Conservation (phyloP, 345 rosid species). For the Xanthoceras sorbifolium region DNA sequence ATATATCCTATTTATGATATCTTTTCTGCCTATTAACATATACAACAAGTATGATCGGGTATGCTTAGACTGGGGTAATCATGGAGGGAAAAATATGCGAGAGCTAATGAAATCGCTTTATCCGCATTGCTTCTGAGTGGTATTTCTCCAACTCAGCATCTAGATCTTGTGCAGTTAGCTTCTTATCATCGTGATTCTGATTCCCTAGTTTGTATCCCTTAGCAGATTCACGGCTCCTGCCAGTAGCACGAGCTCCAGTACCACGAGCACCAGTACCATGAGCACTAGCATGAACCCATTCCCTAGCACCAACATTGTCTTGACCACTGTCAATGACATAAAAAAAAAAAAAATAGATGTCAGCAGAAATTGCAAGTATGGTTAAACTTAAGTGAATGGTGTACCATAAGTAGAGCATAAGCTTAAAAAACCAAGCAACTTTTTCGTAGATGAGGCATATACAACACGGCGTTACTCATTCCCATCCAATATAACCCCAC, state of each 20-base stretch:
- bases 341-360: too few species aligned
- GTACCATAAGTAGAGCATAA: not conserved
- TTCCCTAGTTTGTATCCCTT: conserved; percentile 27
- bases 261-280: conserved; percentile 22
- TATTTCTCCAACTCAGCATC: conserved; percentile 69
- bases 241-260: conserved; percentile 26
- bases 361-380: not conserved
- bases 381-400: not conserved
- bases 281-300: not conserved
- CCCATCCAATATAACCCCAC: not conserved
- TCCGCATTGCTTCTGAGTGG: conserved; percentile 40
- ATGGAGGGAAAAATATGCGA: not conserved
- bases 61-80: too few species aligned
- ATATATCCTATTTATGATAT: not conserved
- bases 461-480: not conserved
- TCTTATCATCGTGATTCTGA: conserved; percentile 27
- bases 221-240: conserved; percentile 24
- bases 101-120: conserved; percentile 25
- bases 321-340: conserved; percentile 17
- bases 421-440: not conserved
- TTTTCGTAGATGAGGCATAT: not conserved
- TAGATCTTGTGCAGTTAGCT: conserved; percentile 53
- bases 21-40: not conserved
- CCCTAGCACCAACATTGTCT: conserved; percentile 26
- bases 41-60: not conserved